Base-by-base conservation (phyloP, 2,329 filamentous ascomycete species). In the Fusarium albidum region DNA sequence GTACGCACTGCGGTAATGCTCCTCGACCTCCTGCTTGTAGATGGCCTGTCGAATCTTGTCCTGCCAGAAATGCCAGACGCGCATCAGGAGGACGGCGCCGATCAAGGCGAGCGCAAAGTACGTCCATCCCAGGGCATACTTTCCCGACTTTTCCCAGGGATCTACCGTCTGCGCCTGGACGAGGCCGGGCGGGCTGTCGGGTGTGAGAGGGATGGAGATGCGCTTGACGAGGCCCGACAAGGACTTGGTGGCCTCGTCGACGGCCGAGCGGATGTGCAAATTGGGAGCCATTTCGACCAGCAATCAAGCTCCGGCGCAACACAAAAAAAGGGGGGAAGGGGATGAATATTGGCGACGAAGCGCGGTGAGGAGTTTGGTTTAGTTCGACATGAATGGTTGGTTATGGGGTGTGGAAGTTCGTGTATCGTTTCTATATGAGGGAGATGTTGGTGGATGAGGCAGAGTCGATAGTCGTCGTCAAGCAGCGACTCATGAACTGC, bases 1-100 rank as follows among this genome's bases (percentile, higher is more conserved):
- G 71, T 86, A 81, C 39, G 82, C 61, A 43, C 79, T 71, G 52
- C 71, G 82, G 70, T 84, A 87, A 65, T 88, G 82, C 65, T 87
- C 82, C 68, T 90, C 82, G 65, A 91, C 81, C 70, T 91, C 86
- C 69, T 95, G 88, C 76, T 96, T 94, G 77, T 95, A 91, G 55
- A 95, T 85, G 58, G 92, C 93, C 63, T 93, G 90, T 63, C 93
- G 86, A 62, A 96, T 91, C 77, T 95, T 96, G 78, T 97, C 93
- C 65, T 93, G 92, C 88, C 92, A 96, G 64, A 89, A 87, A 73
- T 96, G 90, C 80, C 93, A 96, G 69, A 90, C 81, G 62, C 92
- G 86, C 69, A 94, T 79, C 10, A 88, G 67, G 10, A 89, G 76
- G 5, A 93, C 86, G 47, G 85, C 67, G 25, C 83, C 81, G 59